A percentile compares a stretch with the other conserved stretches of the same genome.
phyloP scores from a whole-genome alignment of 805 yeast genomes.

The Ogataea methylovora region DNA sequence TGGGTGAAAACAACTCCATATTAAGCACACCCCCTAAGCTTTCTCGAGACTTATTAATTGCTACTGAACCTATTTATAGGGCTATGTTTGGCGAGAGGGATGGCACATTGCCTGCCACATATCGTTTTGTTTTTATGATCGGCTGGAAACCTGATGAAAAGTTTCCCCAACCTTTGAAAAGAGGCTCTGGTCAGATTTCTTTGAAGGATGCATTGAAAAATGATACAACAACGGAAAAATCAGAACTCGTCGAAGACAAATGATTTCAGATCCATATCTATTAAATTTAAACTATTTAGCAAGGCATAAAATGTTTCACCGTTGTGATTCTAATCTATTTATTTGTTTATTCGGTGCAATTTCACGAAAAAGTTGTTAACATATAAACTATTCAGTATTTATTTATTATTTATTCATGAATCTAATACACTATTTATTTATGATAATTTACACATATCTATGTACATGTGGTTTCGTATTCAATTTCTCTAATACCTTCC shows the following conservation, averaged over 20 bases:
- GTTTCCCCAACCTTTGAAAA: conserved; percentile 64
- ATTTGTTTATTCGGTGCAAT: too few species aligned
- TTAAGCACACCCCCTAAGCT: conserved; percentile 29
- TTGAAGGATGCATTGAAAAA: conserved; percentile 50
- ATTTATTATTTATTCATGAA: neutral
- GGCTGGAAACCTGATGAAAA: conserved; percentile 76
- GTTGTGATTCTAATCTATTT: neutral
- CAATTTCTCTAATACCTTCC: conserved; percentile 15
- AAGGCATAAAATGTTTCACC: too few species aligned
- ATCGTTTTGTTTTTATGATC: conserved; percentile 71
- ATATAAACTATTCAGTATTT: too few species aligned
- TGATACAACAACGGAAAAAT: neutral
- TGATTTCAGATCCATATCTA: too few species aligned
- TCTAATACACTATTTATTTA: too few species aligned
- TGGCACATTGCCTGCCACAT: conserved; percentile 67
- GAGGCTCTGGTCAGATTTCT: conserved; percentile 66
- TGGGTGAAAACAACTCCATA: conserved; percentile 78
- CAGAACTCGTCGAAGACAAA: conserved; percentile 11
- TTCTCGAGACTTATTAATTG: conserved; percentile 59
- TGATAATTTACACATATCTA: neutral
- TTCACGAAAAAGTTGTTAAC: neutral
- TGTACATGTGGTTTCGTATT: conserved; percentile 3
- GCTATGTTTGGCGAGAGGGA: conserved; percentile 60
- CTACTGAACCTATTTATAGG: conserved; percentile 69
- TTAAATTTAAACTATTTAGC: too few species aligned